Conservation (phyloP, 75 land plant genomes). For the Adiantum capillusveneris region DNA sequence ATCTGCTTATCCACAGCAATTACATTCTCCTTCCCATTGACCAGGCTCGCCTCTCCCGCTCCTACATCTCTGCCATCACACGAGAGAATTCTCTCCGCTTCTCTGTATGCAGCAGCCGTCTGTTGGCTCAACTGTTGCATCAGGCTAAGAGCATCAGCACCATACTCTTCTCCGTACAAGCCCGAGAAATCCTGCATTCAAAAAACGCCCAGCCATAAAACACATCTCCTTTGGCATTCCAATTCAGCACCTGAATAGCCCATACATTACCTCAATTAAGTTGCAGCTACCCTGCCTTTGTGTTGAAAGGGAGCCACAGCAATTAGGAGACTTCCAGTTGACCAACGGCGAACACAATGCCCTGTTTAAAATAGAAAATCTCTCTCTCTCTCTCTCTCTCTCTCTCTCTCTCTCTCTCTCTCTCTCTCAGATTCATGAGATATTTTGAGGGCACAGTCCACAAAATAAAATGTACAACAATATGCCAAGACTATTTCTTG, state of each 20-base stretch:
- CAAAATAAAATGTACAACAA: no score
- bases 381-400: no score
- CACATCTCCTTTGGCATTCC: no score
- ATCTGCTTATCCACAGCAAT: not conserved
- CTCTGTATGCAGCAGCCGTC: conserved; percentile 49
- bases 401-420: no score
- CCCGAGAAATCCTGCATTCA: not conserved
- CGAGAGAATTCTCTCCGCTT: conserved; percentile 53
- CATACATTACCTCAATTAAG: no score
- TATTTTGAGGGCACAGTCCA: no score
- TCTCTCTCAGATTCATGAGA: no score
- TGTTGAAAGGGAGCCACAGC: no score
- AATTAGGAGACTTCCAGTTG: conserved; percentile 2
- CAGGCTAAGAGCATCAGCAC: conserved; percentile 71
- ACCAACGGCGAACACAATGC: not conserved
- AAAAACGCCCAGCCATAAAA: no score
- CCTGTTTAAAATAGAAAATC: not conserved
- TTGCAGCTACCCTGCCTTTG: no score
- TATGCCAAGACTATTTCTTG: no score
- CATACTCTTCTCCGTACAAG: conserved; percentile 1
- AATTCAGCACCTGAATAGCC: no score
- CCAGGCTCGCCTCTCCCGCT: not conserved
- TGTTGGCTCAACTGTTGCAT: conserved; percentile 81
- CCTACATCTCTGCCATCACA: conserved; percentile 16
- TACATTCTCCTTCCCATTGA: not conserved